Base-by-base conservation (phyloP, 2,329 filamentous ascomycete genomes). In the Paecilomyces formosus region DNA sequence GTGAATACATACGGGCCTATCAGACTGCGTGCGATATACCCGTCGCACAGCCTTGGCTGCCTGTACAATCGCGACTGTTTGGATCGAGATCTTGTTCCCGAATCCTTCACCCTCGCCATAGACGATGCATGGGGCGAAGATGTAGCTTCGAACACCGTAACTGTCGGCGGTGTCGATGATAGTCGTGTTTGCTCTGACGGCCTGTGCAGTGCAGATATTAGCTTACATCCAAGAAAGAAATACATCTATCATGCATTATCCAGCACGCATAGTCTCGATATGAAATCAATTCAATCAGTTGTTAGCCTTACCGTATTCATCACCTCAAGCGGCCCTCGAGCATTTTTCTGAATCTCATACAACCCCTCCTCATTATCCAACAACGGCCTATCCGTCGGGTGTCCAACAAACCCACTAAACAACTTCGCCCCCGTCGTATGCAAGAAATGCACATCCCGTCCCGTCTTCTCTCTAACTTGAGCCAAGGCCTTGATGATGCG, bases 101-200 rank as follows among this genome's bases (percentile, higher is more conserved):
- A 82, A 82, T 0, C 80, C 80, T 58, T 77, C 72, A 2, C 79
- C 77, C 57, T 75, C 68, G 6, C 81, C 80, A 61, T 80, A 82
- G 13, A 84, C 81, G 28, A 83, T 78, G 62, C 81, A 83, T 0
- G 81, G 81, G 0, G 69, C 70, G 64, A 83, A 83, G n/a, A 83
- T 76, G 61, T 83, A 83, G 58, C 74, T 77, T 30, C 70, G 71
- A 2, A 83, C 78, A 0, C 77, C 78, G 13, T 73, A 59, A 11
- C 63, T 63, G 24, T 79, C 75, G 5, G 74, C 73, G 5, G 71
- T 66, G 18, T 81, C 78, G 35, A 81, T 77, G 8, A 82, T 69
- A 0, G 59, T 65, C 39, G 69, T 73, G 58, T 82, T 82, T 7
- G 75, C 71, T 0, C 68, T 60, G 2, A 78, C 60, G 2, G 75